Conservation (phyloP, 2,329 filamentous ascomycete species). For the Camillea tinctor region DNA sequence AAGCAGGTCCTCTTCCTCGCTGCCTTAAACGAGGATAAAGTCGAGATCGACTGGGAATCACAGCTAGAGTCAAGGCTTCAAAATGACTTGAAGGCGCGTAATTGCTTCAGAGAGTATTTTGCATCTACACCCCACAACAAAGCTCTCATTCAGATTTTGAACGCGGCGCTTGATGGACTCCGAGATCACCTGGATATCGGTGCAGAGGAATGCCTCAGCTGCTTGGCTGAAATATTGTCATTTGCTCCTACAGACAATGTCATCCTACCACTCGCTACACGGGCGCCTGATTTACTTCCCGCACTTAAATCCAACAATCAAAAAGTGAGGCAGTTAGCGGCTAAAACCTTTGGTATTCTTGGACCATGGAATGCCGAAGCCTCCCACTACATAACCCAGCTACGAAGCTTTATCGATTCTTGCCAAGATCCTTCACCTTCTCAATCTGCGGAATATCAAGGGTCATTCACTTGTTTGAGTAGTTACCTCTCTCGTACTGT, state of each 20-base stretch:
- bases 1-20: conserved; percentile 51
- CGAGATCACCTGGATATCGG: conserved; percentile 40
- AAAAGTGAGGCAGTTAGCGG: conserved; percentile 63
- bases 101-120: conserved; percentile 57
- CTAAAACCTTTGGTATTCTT: conserved; percentile 73
- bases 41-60: conserved; percentile 82
- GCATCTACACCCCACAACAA: conserved; percentile 37
- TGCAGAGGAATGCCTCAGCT: conserved; percentile 29
- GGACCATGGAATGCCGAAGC: conserved; percentile 60
- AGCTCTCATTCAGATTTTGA: conserved; percentile 45
- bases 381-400: conserved; percentile 38
- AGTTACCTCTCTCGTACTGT: conserved; percentile 27
- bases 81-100: conserved; percentile 65
- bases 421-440: conserved; percentile 24
- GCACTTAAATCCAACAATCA: conserved; percentile 71
- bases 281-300: conserved; percentile 53
- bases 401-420: conserved; percentile 25
- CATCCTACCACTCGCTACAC: conserved; percentile 38
- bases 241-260: conserved; percentile 32
- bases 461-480: conserved; percentile 29
- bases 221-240: conserved; percentile 29
- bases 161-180: conserved; percentile 58
- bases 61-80: conserved; percentile 71
- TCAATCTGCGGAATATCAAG: conserved; percentile 32
- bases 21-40: conserved; percentile 48